Conservation (phyloP, 2,329 filamentous ascomycete genomes). For the Penicillium oxalicum region DNA sequence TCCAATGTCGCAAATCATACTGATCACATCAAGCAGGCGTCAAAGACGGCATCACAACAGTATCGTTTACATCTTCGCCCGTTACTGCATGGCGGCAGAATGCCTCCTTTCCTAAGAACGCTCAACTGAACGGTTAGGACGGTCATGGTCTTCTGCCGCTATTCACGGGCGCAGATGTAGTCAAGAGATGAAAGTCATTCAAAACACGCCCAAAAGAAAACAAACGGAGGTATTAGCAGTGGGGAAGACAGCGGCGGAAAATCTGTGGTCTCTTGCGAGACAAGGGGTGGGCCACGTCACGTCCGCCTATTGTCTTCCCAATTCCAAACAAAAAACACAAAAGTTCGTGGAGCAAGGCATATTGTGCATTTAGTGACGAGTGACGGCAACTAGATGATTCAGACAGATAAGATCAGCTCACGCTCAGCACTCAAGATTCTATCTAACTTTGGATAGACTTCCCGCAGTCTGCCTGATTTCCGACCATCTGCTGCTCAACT, state of each 20-base stretch:
- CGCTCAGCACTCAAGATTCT: background rate
- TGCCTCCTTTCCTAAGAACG: slow-evolving; percentile 11
- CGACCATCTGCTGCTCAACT: background rate
- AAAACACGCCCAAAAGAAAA: slow-evolving; percentile 31
- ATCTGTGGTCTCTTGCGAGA: slow-evolving; percentile 26
- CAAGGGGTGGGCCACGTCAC: slow-evolving; percentile 25
- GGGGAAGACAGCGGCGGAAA: slow-evolving; percentile 27
- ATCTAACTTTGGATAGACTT: background rate
- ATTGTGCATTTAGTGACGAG: slow-evolving; percentile 32
- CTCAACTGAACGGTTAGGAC: slow-evolving; percentile 1
- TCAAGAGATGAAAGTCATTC: slow-evolving; percentile 28
- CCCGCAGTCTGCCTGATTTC: too few relatives aligned
- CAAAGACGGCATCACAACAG: slow-evolving; percentile 29
- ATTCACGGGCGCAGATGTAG: slow-evolving; percentile 23
- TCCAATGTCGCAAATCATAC: slow-evolving; percentile 1
- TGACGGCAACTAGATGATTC: slow-evolving; percentile 4
- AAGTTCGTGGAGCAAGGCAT: slow-evolving; percentile 15
- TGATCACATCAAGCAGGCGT: slow-evolving; percentile 1
- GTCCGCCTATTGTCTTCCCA: slow-evolving; percentile 23
- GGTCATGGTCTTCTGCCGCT: slow-evolving; percentile 24
- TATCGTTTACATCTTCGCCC: slow-evolving; percentile 42
- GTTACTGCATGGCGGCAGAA: slow-evolving; percentile 22
- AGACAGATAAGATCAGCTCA: slow-evolving; percentile 1
- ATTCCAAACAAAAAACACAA: slow-evolving; percentile 25
- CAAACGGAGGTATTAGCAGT: slow-evolving; percentile 33